Percentiles rank a stretch among this genome's conserved stretches.
phyloP scores from a whole-genome alignment of 1,284 basidiomycete species.

The Hemileia vastatrix region DNA sequence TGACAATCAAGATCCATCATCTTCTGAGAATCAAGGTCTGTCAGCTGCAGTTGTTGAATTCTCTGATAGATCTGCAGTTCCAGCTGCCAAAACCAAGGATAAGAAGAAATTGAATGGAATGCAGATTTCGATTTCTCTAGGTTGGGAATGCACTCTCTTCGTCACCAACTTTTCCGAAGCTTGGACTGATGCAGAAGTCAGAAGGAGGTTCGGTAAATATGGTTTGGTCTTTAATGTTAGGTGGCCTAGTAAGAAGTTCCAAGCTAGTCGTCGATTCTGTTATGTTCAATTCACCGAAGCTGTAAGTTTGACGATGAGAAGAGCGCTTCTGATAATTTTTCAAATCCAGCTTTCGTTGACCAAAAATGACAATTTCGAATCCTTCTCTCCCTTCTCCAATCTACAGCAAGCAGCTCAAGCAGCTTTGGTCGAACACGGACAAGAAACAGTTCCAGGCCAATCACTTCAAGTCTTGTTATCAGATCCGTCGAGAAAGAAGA shows the following conservation, averaged over 20 bases:
- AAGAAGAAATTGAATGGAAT: constrained; percentile 27
- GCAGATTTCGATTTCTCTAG: constrained; percentile 30
- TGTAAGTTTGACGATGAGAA: constrained; percentile 9
- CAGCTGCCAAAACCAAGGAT: constrained; percentile 35
- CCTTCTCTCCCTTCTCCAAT: not conserved
- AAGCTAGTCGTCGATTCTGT: constrained; percentile 36
- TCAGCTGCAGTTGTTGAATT: constrained; percentile 38
- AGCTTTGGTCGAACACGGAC: constrained; percentile 28
- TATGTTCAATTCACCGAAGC: constrained; percentile 35
- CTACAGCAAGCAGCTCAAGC: constrained; percentile 23
- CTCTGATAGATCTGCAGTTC: constrained; percentile 28
- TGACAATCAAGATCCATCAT: not conserved
- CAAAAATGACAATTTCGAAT: not conserved
- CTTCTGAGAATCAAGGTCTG: not conserved
- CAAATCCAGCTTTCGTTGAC: not conserved
- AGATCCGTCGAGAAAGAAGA: constrained; percentile 34
- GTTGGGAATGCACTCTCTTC: constrained; percentile 41
- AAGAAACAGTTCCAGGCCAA: constrained; percentile 25
- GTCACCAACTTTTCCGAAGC: constrained; percentile 43
- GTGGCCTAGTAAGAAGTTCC: constrained; percentile 41
- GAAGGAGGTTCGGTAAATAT: constrained; percentile 29
- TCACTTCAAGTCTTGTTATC: constrained; percentile 35
- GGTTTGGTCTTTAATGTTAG: constrained; percentile 38
- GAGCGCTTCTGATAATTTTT: not conserved
- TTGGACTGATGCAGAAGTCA: constrained; percentile 29